A percentile compares a stretch with the other conserved stretches of the same genome.
phyloP scores from a whole-genome alignment of 305 asterid species.

The Ajuga reptans region DNA sequence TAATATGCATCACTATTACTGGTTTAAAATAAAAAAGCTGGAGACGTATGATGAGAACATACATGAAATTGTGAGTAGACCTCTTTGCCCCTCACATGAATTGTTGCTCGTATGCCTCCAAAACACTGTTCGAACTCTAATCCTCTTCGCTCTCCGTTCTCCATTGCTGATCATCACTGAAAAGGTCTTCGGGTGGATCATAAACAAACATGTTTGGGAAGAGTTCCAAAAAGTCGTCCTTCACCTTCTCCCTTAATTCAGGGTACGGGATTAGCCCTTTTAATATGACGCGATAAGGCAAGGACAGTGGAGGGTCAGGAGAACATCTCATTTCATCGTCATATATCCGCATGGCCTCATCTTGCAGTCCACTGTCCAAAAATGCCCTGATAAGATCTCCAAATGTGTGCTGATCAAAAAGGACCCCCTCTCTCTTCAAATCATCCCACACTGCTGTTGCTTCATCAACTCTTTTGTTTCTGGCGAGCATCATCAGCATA shows the following conservation, averaged over 20 bases:
- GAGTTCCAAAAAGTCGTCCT: slow-evolving; percentile 74
- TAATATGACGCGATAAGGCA: slow-evolving; percentile 77
- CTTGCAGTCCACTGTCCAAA: slow-evolving; percentile 50
- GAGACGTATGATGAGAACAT: background rate
- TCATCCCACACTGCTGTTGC: slow-evolving; percentile 65
- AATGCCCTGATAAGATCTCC: slow-evolving; percentile 85
- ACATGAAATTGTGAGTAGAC: background rate
- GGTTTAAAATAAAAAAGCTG: background rate
- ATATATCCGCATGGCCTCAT: slow-evolving; percentile 71
- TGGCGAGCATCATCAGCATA: slow-evolving; percentile 90
- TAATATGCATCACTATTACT: no score
- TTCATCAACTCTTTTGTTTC: slow-evolving; percentile 65
- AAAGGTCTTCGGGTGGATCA: slow-evolving; percentile 81
- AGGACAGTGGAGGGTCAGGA: slow-evolving; percentile 61
- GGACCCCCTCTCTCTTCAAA: slow-evolving; percentile 61
- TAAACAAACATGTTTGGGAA: slow-evolving; percentile 72
- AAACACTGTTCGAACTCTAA: slow-evolving; percentile 16
- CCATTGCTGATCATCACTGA: slow-evolving; percentile 40
- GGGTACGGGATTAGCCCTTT: slow-evolving; percentile 73
- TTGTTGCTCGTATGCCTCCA: background rate
- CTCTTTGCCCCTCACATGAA: background rate
- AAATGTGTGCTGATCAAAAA: slow-evolving; percentile 87
- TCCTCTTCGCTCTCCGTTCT: slow-evolving; percentile 45
- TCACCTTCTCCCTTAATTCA: slow-evolving; percentile 76
- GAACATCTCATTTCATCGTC: slow-evolving; percentile 68